Conservation (phyloP, 2,329 filamentous ascomycete genomes). For the Gliomastix tumulicola region DNA sequence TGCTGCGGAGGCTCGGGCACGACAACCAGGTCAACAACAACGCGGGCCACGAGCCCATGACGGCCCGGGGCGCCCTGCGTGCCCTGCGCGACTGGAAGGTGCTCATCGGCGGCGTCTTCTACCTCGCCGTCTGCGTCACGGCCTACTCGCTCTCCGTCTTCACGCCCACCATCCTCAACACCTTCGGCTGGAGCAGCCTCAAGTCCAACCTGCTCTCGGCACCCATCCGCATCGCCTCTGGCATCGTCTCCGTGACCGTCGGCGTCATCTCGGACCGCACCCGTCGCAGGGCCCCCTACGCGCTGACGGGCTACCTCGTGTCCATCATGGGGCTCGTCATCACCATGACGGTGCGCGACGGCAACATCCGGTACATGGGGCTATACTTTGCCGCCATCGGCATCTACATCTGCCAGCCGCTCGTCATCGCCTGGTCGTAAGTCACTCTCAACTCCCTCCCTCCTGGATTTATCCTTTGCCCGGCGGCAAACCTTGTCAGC, state of each 20-base stretch:
- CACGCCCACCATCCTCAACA: constrained; percentile 23
- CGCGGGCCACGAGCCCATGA: constrained; percentile 12
- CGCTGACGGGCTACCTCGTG: constrained; percentile 11
- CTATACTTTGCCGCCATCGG: constrained; percentile 20
- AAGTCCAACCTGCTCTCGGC: constrained; percentile 21
- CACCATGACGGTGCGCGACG: constrained; percentile 15
- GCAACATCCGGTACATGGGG: constrained; percentile 15
- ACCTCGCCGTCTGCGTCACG: constrained; percentile 15
- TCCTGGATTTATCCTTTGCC: no score
- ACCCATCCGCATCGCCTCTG: constrained; percentile 17
- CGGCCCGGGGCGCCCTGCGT: constrained; percentile 37
- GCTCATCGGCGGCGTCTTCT: constrained; percentile 29
- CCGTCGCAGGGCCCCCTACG: constrained; percentile 13
- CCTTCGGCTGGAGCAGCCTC: constrained; percentile 19
- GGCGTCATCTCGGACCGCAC: constrained; percentile 14
- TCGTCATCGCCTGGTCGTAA: constrained; percentile 33
- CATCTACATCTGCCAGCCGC: constrained; percentile 19
- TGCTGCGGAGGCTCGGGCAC: constrained; percentile 8
- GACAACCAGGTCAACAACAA: constrained; percentile 9
- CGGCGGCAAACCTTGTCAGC: no score
- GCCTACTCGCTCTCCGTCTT: constrained; percentile 22
- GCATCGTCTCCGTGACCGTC: constrained; percentile 20
- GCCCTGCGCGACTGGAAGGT: constrained; percentile 43
- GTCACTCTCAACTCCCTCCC: no score
- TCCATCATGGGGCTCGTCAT: constrained; percentile 23